These are phyloP conservation scores for Globisporangium viniferum DNA, from an alignment of 352 stramenopile genomes.

Conservation along the genomic window DNA sequence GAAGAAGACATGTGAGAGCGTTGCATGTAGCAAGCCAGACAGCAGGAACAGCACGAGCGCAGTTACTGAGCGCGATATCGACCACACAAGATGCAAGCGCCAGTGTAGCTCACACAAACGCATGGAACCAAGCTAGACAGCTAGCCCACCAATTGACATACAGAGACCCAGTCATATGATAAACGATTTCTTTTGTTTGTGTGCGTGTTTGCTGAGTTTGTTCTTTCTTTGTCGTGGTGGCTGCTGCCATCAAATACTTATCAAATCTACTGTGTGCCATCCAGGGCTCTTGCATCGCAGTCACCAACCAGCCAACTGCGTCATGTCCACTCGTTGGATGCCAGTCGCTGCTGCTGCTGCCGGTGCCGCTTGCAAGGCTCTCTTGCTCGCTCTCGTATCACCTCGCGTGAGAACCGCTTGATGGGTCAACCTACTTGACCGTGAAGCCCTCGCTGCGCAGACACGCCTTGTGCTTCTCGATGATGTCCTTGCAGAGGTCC, in stretches of 20 bases:
- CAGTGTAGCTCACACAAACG: neutral
- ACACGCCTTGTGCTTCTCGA: constrained; percentile 97
- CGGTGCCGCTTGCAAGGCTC: neutral
- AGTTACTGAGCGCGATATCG: neutral
- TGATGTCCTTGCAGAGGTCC: constrained; percentile 92
- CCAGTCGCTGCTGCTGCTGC: neutral
- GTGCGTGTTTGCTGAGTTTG: neutral
- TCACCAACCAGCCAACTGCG: neutral
- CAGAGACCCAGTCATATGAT: neutral
- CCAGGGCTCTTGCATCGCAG: neutral
- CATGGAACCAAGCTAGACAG: neutral
- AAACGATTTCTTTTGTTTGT: constrained; percentile 2
- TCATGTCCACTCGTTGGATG: neutral
- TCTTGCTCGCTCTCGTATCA: neutral
- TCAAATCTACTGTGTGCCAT: neutral
- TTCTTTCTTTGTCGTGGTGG: neutral
- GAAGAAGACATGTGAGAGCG: constrained; percentile 60
- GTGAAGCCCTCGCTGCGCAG: constrained; percentile 95
- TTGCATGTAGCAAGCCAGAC: neutral
- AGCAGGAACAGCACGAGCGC: neutral
- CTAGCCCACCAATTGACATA: neutral
- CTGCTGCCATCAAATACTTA: constrained; percentile 12
- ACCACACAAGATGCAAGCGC: neutral
- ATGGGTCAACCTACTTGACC: constrained; percentile 63
- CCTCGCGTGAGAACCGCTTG: neutral